Conservation (phyloP, 371 early-diverging fungal species). For the Actinomortierella ambigua region DNA sequence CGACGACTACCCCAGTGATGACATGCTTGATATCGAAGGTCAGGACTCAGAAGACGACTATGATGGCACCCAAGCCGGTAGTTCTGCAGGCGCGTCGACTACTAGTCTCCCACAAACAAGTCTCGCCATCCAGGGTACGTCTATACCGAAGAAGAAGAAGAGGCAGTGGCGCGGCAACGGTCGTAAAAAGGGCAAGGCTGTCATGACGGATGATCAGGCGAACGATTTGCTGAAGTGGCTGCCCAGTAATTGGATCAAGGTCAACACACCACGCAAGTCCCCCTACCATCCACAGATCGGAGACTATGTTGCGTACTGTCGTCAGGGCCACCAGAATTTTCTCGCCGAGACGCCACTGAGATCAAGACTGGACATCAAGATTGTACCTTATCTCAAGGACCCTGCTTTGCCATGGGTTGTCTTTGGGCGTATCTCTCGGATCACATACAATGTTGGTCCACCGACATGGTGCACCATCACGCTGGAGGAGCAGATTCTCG, state of each 20-base stretch:
- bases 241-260: constrained; percentile 68
- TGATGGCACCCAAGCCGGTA: constrained; percentile 44
- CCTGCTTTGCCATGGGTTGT: constrained; percentile 54
- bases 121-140: background rate
- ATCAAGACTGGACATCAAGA: constrained; percentile 55
- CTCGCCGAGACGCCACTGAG: constrained; percentile 58
- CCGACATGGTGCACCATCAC: constrained; percentile 71
- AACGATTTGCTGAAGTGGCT: constrained; percentile 44
- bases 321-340: constrained; percentile 71
- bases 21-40: constrained; percentile 45
- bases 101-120: constrained; percentile 17
- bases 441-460: constrained; percentile 73
- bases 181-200: constrained; percentile 40
- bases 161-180: constrained; percentile 43
- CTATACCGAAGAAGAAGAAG: constrained; percentile 23
- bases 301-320: constrained; percentile 65
- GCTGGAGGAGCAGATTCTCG: constrained; percentile 42
- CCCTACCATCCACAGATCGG: constrained; percentile 77
- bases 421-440: constrained; percentile 61
- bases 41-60: constrained; percentile 30
- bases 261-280: constrained; percentile 54
- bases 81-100: constrained; percentile 39
- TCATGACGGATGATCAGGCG: constrained; percentile 21
- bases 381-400: constrained; percentile 54
- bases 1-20: constrained; percentile 47